phyloP scores from a whole-genome alignment of 2,329 filamentous ascomycete species.

The Zasmidium citrigriseum region DNA sequence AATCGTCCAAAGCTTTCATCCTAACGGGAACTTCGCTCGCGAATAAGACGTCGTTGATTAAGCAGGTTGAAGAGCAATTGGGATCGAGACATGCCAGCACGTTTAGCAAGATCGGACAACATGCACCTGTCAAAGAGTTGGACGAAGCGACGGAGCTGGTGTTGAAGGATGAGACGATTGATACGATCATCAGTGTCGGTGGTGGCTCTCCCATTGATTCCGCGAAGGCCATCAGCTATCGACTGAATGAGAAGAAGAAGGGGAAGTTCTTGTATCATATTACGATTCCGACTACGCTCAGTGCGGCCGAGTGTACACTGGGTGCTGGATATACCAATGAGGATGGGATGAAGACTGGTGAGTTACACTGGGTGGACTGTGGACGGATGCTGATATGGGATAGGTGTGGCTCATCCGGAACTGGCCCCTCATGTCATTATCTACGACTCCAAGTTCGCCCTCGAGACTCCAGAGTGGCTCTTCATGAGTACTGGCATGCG shows the following conservation, averaged over 20 bases:
- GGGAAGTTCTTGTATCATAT: conserved; percentile 48
- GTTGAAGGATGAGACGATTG: conserved; percentile 46
- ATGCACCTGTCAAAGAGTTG: conserved; percentile 56
- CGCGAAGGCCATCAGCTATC: conserved; percentile 50
- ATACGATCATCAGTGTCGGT: conserved; percentile 58
- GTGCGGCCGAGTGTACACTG: conserved; percentile 57
- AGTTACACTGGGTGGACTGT: background rate
- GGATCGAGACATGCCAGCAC: conserved; percentile 56
- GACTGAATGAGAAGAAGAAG: conserved; percentile 40
- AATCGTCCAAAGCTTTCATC: conserved; percentile 57
- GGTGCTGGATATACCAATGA: conserved; percentile 54
- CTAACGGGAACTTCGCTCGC: conserved; percentile 57
- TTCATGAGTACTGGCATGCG: conserved; percentile 56
- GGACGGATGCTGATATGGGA: background rate
- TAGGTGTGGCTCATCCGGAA: conserved; percentile 43
- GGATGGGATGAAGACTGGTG: conserved; percentile 50
- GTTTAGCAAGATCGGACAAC: conserved; percentile 57
- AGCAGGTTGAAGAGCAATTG: conserved; percentile 52
- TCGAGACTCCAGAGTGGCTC: conserved; percentile 52
- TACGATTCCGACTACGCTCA: conserved; percentile 52
- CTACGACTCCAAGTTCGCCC: conserved; percentile 55
- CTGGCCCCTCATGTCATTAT: conserved; percentile 52
- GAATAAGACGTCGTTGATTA: conserved; percentile 55
- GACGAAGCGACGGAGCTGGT: conserved; percentile 54
- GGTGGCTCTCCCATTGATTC: conserved; percentile 58